A percentile compares a stretch with the other conserved stretches of the same genome.
Conservation (phyloP, 2,329 filamentous ascomycete species). For the Phyllosticta citribraziliensis region DNA sequence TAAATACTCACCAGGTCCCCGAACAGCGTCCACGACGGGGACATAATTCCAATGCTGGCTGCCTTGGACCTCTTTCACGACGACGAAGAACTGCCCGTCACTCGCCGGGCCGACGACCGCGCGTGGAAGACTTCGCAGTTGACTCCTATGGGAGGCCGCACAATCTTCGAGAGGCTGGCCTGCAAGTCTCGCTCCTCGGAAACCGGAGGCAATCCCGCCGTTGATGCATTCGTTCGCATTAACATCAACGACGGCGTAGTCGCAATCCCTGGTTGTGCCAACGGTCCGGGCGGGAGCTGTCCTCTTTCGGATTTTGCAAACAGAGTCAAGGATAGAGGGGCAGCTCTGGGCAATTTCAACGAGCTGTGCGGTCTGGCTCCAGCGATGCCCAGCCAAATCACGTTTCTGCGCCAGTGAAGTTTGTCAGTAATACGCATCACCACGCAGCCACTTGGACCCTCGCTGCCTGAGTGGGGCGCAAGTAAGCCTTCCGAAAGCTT, state of each 20-base stretch:
- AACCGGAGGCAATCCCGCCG: constrained; percentile 7
- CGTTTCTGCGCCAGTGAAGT: constrained; percentile 39
- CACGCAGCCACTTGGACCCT: background rate
- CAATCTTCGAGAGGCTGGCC: constrained; percentile 44
- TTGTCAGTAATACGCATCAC: background rate
- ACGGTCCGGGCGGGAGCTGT: constrained; percentile 40
- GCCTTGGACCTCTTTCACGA: constrained; percentile 41
- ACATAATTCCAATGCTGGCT: constrained; percentile 46
- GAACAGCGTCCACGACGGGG: constrained; percentile 45
- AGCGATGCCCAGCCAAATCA: constrained; percentile 33
- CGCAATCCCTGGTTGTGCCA: constrained; percentile 36
- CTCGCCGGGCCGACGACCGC: constrained; percentile 34
- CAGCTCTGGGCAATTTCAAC: constrained; percentile 38
- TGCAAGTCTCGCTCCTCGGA: constrained; percentile 23
- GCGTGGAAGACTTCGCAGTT: constrained; percentile 47
- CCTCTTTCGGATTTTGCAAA: constrained; percentile 34
- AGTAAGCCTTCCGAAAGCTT: background rate
- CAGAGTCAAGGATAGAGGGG: constrained; percentile 31
- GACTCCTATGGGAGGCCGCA: constrained; percentile 47
- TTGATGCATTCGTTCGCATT: constrained; percentile 38
- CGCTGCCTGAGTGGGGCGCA: background rate
- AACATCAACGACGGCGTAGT: constrained; percentile 50
- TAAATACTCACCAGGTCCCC: background rate
- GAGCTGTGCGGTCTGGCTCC: constrained; percentile 38
- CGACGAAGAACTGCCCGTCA: constrained; percentile 36